Percentiles rank a stretch among this genome's conserved stretches.
Evolutionary conservation across 2,329 filamentous ascomycete species (phyloP).

Genomic region (Colletotrichum liriopes): DNA sequence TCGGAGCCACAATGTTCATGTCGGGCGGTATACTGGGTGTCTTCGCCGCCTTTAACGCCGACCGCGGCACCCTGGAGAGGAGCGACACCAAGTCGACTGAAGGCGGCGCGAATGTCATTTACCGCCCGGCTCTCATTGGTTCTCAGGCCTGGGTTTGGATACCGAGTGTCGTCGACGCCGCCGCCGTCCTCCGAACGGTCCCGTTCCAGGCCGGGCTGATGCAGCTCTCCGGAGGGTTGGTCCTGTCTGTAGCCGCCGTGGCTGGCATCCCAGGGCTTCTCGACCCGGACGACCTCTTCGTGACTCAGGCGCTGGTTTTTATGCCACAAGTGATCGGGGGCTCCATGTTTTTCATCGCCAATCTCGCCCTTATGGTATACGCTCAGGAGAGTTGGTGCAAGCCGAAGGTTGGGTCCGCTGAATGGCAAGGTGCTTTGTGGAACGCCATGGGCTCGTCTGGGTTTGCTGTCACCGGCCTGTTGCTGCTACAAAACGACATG

Average conservation of each 20-base stretch:
- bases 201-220: neutral
- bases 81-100: neutral
- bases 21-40: neutral
- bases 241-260: neutral
- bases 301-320: constrained; percentile 1
- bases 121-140: constrained; percentile 17
- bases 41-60: constrained; percentile 26
- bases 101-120: neutral
- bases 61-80: constrained; percentile 16
- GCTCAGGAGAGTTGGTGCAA: constrained; percentile 13
- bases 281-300: neutral
- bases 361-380: neutral
- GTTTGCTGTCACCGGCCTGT: neutral
- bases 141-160: constrained; percentile 18
- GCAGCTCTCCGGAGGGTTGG: neutral
- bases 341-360: constrained; percentile 13
- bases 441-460: constrained; percentile 5
- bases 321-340: constrained; percentile 20
- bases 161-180: neutral
- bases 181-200: neutral
- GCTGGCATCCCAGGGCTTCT: neutral
- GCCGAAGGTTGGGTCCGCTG: constrained; percentile 6
- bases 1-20: constrained; percentile 3
- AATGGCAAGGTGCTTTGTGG: constrained; percentile 3
- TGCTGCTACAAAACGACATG: neutral